These are phyloP conservation scores for Acanthamoeba triangularis DNA, from an alignment of 208 protist species.

Conservation along the genomic window DNA sequence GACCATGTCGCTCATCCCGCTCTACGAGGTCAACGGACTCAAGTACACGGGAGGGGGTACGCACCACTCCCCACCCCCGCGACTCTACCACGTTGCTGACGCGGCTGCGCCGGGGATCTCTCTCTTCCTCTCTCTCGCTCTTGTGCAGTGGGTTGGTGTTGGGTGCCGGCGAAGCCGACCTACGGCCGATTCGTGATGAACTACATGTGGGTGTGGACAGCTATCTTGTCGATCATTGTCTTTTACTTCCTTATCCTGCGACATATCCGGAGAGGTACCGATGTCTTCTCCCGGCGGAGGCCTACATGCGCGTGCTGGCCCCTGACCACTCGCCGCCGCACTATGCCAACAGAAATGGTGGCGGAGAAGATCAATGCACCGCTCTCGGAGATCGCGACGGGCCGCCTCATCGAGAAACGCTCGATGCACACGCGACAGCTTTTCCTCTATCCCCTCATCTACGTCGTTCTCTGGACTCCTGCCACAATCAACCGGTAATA, in stretches of 20 bases:
- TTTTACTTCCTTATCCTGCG: slow-evolving; percentile 2
- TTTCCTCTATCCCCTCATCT: slow-evolving; percentile 45
- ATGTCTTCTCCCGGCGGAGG: neutral
- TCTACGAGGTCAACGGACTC: neutral
- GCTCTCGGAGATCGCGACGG: neutral
- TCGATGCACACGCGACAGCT: neutral
- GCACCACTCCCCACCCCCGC: neutral
- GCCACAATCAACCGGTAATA: slow-evolving; percentile 34
- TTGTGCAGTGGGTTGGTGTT: slow-evolving; percentile 25
- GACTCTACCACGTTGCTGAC: neutral
- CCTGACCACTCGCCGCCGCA: neutral
- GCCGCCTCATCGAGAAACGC: neutral
- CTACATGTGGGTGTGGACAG: slow-evolving; percentile 34
- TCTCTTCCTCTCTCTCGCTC: neutral
- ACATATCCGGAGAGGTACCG: neutral
- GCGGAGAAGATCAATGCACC: slow-evolving; percentile 27
- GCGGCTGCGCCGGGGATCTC: neutral
- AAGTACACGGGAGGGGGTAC: neutral
- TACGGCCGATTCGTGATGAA: slow-evolving; percentile 43
- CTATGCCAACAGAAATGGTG: neutral
- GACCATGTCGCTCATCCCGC: neutral
- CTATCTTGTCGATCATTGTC: neutral
- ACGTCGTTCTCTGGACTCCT: slow-evolving; percentile 14
- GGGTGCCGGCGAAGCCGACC: neutral
- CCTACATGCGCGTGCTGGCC: neutral